A percentile compares a stretch with the other conserved stretches of the same genome.
These are phyloP conservation scores for Lipomyces kockii DNA, from an alignment of 805 yeast genomes.

Conservation along the genomic window DNA sequence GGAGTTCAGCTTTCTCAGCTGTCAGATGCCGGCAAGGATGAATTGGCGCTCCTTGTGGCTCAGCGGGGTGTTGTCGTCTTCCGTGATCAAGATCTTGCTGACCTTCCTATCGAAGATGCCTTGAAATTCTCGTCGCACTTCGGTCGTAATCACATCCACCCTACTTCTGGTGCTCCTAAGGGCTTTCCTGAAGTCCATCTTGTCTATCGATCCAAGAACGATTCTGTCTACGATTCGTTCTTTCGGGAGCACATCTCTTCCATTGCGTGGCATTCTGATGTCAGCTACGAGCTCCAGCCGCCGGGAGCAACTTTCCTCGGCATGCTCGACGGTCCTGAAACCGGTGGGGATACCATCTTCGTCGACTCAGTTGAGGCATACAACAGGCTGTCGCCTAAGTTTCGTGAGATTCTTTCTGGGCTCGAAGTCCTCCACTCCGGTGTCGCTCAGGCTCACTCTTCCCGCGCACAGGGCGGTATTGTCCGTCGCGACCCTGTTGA, in stretches of 20 bases:
- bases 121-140: slow-evolving; percentile 63
- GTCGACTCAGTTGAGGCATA: slow-evolving; percentile 75
- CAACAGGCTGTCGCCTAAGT: slow-evolving; percentile 67
- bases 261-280: slow-evolving; percentile 70
- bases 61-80: slow-evolving; percentile 74
- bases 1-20: slow-evolving; percentile 67
- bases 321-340: slow-evolving; percentile 61
- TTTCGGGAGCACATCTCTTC: slow-evolving; percentile 42
- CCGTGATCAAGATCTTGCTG: slow-evolving; percentile 70
- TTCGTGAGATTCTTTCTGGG: slow-evolving; percentile 62
- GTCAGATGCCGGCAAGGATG: slow-evolving; percentile 62
- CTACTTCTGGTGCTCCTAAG: slow-evolving; percentile 72
- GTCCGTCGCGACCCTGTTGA: slow-evolving; percentile 56
- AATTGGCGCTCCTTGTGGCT: slow-evolving; percentile 69
- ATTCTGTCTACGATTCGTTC: slow-evolving; percentile 40
- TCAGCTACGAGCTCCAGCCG: slow-evolving; percentile 72
- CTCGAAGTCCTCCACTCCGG: slow-evolving; percentile 74
- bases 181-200: slow-evolving; percentile 64
- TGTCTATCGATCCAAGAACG: slow-evolving; percentile 56
- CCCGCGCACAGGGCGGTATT: slow-evolving; percentile 50
- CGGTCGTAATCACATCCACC: slow-evolving; percentile 75
- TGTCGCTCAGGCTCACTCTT: slow-evolving; percentile 51
- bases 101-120: slow-evolving; percentile 43
- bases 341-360: slow-evolving; percentile 82
- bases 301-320: slow-evolving; percentile 72